Evolutionary conservation across 176 grass and related monocot species (phyloP).

Genomic region (Pontederia paniculata): DNA sequence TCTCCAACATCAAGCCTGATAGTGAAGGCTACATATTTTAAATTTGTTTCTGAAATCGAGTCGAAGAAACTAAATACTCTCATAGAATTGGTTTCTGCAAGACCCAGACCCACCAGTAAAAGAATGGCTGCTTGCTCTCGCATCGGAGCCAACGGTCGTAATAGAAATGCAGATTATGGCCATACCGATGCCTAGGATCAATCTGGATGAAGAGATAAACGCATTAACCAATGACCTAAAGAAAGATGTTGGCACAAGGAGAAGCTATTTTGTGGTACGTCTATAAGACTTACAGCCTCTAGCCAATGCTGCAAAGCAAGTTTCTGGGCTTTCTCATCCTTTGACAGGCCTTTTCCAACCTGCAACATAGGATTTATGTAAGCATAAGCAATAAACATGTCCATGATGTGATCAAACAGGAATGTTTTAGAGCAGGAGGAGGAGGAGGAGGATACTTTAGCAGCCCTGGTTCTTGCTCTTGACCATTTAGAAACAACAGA

Average conservation of each 20-base stretch:
- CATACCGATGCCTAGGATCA: conserved; percentile 82
- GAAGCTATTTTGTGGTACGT: neutral
- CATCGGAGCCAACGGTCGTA: conserved; percentile 66
- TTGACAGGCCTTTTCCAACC: conserved; percentile 80
- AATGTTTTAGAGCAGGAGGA: neutral
- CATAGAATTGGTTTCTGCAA: too few species aligned
- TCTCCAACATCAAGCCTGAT: too few species aligned
- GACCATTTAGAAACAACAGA: conserved; percentile 69
- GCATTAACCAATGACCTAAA: neutral
- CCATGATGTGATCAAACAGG: neutral
- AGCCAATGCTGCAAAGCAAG: conserved; percentile 93
- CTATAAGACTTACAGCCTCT: conserved; percentile 51
- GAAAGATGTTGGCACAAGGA: neutral
- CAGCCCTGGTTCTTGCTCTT: conserved; percentile 54
- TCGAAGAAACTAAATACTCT: too few species aligned
- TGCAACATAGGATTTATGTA: conserved; percentile 17
- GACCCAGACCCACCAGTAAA: conserved; percentile 83
- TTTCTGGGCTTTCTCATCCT: conserved; percentile 83
- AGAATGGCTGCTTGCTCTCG: conserved; percentile 84
- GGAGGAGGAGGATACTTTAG: conserved; percentile 55
- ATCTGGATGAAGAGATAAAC: conserved; percentile 35
- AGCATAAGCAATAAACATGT: neutral
- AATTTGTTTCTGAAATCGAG: too few species aligned
- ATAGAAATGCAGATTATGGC: conserved; percentile 89
- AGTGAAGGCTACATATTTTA: too few species aligned